phyloP scores from a whole-genome alignment of 257 asterid genomes.

The Salvia miltiorrhiza region DNA sequence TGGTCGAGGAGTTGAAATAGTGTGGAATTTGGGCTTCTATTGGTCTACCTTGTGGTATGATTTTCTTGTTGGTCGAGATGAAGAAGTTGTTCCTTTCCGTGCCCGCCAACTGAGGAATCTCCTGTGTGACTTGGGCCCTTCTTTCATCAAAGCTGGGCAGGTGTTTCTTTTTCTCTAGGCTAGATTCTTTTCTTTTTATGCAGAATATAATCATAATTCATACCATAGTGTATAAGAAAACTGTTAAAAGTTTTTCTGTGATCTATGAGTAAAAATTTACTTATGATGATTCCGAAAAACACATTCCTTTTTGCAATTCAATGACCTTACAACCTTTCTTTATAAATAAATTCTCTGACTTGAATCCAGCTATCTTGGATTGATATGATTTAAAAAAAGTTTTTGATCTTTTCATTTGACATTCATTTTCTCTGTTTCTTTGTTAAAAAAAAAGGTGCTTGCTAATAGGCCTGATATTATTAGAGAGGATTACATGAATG shows the following conservation, averaged over 20 bases:
- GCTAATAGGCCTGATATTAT: conserved; percentile 99
- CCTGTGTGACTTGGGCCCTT: conserved; percentile 95
- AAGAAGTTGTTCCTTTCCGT: conserved; percentile 98
- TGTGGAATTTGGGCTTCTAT: conserved; percentile 91
- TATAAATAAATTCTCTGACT: background rate
- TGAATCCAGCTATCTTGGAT: conserved; percentile 3
- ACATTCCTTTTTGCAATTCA: background rate
- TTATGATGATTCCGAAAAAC: background rate
- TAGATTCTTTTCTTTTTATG: background rate
- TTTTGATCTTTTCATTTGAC: background rate
- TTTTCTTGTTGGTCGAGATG: conserved; percentile 83
- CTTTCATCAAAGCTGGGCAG: conserved; percentile 99
- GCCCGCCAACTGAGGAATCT: conserved; percentile 94
- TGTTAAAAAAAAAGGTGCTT: conserved; percentile 52
- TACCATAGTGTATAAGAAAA: background rate
- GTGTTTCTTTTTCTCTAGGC: conserved; percentile 33
- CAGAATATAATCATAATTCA: conserved; percentile 3
- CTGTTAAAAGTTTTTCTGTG: background rate
- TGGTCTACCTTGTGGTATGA: conserved; percentile 87
- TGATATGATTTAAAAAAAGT: conserved; percentile 2
- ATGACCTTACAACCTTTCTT: background rate
- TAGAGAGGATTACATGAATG: conserved; percentile 98
- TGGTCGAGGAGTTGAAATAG: conserved; percentile 92
- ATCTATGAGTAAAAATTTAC: background rate
- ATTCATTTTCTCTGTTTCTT: background rate